A percentile compares a stretch with the other conserved stretches of the same genome.
Evolutionary conservation across 495 filamentous ascomycete genomes (phyloP).

Genomic region (Astrocystis sublimbata): DNA sequence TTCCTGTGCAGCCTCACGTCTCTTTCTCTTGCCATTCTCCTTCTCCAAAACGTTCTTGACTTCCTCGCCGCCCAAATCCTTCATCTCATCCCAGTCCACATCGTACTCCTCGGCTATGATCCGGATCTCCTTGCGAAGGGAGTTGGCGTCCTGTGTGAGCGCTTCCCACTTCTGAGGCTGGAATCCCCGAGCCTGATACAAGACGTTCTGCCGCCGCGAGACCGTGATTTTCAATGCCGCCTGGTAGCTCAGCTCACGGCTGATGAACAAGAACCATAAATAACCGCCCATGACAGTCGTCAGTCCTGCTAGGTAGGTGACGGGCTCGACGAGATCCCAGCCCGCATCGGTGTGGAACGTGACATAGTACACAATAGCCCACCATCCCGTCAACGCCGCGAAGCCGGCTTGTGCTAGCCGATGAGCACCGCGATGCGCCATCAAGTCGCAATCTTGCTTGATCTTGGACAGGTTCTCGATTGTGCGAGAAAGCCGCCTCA

Average conservation of each 20-base stretch:
- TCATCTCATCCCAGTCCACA: slow-evolving; percentile 87
- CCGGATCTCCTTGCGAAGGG: slow-evolving; percentile 77
- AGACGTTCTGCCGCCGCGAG: slow-evolving; percentile 68
- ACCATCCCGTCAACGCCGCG: slow-evolving; percentile 70
- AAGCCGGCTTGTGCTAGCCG: slow-evolving; percentile 80
- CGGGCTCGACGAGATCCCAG: slow-evolving; percentile 91
- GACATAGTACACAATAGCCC: slow-evolving; percentile 73
- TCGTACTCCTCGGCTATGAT: slow-evolving; percentile 84
- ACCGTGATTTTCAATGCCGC: slow-evolving; percentile 85
- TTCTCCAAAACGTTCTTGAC: slow-evolving; percentile 71
- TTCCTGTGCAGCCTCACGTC: slow-evolving; percentile 32
- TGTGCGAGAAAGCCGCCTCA: slow-evolving; percentile 68
- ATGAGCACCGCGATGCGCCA: slow-evolving; percentile 76
- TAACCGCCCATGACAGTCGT: slow-evolving; percentile 86
- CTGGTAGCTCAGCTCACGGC: slow-evolving; percentile 83
- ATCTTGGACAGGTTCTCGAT: slow-evolving; percentile 68
- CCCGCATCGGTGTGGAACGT: slow-evolving; percentile 78
- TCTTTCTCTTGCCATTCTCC: slow-evolving; percentile 49
- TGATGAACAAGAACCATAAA: slow-evolving; percentile 91
- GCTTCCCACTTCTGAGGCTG: slow-evolving; percentile 75
- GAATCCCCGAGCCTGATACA: slow-evolving; percentile 75
- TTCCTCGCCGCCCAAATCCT: slow-evolving; percentile 71
- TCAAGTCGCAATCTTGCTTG: slow-evolving; percentile 77
- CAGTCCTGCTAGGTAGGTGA: slow-evolving; percentile 84
- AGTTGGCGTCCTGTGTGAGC: slow-evolving; percentile 79